These are phyloP conservation scores for Debaryomyces coudertii DNA, from an alignment of 1,139 yeast species.

Conservation along the genomic window DNA sequence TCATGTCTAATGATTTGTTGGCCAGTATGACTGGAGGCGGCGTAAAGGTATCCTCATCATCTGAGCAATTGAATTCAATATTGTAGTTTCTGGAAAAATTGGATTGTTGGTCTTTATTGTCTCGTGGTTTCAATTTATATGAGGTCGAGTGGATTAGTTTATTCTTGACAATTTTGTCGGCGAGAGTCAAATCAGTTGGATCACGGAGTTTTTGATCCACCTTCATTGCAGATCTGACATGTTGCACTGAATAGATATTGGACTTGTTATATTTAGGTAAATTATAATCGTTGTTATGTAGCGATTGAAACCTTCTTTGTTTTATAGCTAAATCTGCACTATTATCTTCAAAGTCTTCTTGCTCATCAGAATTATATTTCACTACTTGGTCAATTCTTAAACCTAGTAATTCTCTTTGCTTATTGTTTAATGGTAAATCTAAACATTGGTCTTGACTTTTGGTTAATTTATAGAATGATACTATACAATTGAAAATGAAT, in stretches of 20 bases:
- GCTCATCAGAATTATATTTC: not conserved
- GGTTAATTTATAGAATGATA: constrained; percentile 24
- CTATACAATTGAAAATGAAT: constrained; percentile 20
- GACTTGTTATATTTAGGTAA: constrained; percentile 15
- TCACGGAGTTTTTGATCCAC: not conserved
- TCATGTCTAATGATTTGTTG: not conserved
- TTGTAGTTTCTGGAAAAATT: constrained; percentile 13
- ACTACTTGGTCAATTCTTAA: constrained; percentile 16
- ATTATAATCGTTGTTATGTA: constrained; percentile 1
- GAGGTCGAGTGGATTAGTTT: constrained; percentile 3
- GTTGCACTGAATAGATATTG: constrained; percentile 11
- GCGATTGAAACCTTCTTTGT: constrained; percentile 11
- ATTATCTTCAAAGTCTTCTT: not conserved
- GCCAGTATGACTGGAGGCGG: not conserved
- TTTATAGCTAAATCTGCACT: constrained; percentile 12
- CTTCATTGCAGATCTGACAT: not conserved
- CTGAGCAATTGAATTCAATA: constrained; percentile 15
- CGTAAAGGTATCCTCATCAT: constrained; percentile 8
- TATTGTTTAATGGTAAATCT: constrained; percentile 44
- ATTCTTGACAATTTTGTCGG: not conserved
- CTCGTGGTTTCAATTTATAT: not conserved
- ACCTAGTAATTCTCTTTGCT: constrained; percentile 43
- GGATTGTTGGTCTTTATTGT: not conserved
- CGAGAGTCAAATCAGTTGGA: constrained; percentile 4
- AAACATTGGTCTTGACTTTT: constrained; percentile 44